These are phyloP conservation scores for Fusarium duplospermum DNA, from an alignment of 2,329 filamentous ascomycete genomes.

Conservation along the genomic window DNA sequence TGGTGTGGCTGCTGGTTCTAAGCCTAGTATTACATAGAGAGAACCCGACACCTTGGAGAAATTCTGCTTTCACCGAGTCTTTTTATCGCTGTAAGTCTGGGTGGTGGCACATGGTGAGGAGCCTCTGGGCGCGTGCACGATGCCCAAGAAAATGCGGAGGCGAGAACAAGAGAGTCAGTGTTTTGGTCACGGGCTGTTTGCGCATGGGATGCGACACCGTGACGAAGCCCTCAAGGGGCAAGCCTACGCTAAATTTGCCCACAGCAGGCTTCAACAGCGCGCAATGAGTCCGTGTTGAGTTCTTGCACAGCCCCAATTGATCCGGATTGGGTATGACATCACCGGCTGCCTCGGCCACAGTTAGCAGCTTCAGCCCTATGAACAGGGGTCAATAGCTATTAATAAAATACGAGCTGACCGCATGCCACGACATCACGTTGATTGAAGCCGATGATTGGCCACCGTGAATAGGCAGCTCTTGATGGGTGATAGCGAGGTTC, in stretches of 20 bases:
- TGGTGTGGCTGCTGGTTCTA: background rate
- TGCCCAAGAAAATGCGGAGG: background rate
- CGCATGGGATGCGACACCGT: background rate
- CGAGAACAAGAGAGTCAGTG: background rate
- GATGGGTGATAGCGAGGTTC: background rate
- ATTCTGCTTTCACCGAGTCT: background rate
- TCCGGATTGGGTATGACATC: background rate
- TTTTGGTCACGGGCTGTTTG: background rate
- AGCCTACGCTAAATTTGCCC: background rate
- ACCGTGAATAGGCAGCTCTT: background rate
- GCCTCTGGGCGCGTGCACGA: background rate
- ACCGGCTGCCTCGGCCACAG: background rate
- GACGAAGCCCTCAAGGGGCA: background rate
- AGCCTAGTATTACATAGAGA: background rate
- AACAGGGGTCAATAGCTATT: background rate
- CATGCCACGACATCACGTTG: background rate
- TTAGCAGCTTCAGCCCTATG: background rate
- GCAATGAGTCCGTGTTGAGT: background rate
- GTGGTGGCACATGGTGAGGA: background rate
- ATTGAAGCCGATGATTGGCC: background rate
- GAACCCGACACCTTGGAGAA: background rate
- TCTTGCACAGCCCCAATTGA: background rate
- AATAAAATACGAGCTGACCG: slow-evolving; percentile 1
- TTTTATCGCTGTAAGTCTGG: background rate
- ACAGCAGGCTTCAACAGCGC: background rate